Percentiles rank a stretch among this genome's conserved stretches.
Conservation (phyloP, 495 filamentous ascomycete genomes). For the Trichoderma gamsii region DNA sequence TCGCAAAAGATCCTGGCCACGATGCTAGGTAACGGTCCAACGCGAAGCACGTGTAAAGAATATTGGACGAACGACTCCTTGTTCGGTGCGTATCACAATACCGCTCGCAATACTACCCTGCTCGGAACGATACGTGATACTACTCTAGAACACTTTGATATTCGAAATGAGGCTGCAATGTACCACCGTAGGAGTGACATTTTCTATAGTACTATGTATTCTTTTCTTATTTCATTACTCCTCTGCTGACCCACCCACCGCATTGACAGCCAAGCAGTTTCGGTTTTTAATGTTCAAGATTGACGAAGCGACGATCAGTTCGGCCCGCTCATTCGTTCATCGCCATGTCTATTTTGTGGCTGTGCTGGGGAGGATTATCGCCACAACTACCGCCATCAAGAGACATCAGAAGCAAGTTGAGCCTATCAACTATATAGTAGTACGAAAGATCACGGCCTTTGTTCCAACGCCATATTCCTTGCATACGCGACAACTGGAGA, state of each 20-base stretch:
- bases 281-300: background rate
- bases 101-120: background rate
- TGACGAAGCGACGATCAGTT: constrained; percentile 3
- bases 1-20: background rate
- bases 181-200: background rate
- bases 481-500: background rate
- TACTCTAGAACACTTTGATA: too few species aligned
- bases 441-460: background rate
- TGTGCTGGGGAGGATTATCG: background rate
- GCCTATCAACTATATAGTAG: background rate
- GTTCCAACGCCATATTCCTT: background rate
- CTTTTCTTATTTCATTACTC: background rate
- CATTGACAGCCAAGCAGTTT: background rate
- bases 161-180: too few species aligned
- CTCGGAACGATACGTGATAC: background rate
- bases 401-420: background rate
- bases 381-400: background rate
- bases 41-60: background rate
- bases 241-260: background rate
- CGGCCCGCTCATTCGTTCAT: constrained; percentile 6
- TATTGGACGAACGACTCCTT: background rate
- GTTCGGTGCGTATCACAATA: background rate
- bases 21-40: background rate
- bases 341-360: background rate
- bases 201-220: background rate